Conservation (phyloP, 2,329 filamentous ascomycete genomes). For the Phialophora verrucosa region DNA sequence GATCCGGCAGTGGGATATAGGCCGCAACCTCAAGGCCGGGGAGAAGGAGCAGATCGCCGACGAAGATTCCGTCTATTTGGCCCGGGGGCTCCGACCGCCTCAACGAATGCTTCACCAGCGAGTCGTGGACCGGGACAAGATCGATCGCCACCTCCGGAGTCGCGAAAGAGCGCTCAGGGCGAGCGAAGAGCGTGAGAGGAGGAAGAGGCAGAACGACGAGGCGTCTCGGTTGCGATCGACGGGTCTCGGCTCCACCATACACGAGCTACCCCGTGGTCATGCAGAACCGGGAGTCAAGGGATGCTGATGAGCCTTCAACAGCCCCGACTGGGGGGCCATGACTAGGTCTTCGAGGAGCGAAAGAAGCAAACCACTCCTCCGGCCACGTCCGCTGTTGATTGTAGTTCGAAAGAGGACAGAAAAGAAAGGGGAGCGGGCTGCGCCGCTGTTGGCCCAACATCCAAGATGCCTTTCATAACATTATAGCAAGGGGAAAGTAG, state of each 20-base stretch:
- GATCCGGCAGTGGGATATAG: background rate
- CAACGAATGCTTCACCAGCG: background rate
- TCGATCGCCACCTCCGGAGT: background rate
- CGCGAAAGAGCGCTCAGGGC: background rate
- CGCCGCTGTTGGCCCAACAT: too few species aligned
- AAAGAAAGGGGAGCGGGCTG: too few species aligned
- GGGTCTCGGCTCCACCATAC: background rate
- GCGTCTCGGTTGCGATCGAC: background rate
- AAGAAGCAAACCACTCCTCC: too few species aligned
- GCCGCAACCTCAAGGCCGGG: background rate
- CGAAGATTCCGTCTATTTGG: background rate
- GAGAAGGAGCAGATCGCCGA: background rate
- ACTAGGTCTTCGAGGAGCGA: too few species aligned
- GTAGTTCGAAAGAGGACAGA: too few species aligned
- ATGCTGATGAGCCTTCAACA: too few species aligned
- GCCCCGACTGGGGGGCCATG: too few species aligned
- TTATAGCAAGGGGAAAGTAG: too few species aligned
- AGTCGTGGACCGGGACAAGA: background rate
- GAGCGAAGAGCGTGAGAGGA: background rate
- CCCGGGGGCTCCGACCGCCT: background rate
- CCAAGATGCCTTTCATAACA: too few species aligned
- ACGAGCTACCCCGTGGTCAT: background rate
- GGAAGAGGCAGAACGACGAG: background rate
- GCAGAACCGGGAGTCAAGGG: background rate
- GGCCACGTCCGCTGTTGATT: too few species aligned